Evolutionary conservation across 73 alveolate genomes (phyloP).

Genomic region (Paramecium caudatum): DNA sequence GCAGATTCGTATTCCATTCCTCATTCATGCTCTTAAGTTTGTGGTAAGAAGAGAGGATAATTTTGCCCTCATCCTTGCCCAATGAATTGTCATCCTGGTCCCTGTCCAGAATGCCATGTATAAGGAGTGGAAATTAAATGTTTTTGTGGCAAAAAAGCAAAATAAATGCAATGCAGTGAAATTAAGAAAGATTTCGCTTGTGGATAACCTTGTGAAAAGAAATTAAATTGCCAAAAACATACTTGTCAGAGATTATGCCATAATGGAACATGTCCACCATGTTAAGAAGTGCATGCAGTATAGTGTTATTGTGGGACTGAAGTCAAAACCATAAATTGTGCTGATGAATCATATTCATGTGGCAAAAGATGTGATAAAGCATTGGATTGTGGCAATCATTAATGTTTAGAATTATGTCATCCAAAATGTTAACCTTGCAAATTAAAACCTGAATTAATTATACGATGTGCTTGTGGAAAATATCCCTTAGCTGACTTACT

Average conservation of each 20-base stretch:
- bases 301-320: slow-evolving; percentile 86
- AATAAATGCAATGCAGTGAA: slow-evolving; percentile 86
- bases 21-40: slow-evolving; percentile 94
- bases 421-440: slow-evolving; percentile 93
- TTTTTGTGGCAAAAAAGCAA: slow-evolving; percentile 87
- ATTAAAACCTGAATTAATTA: slow-evolving; percentile 77
- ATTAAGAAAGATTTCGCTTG: slow-evolving; percentile 78
- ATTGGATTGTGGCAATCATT: slow-evolving; percentile 94
- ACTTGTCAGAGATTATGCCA: slow-evolving; percentile 83
- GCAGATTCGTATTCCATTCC: slow-evolving; percentile 90
- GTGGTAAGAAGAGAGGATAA: slow-evolving; percentile 86
- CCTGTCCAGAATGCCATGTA: slow-evolving; percentile 94
- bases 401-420: slow-evolving; percentile 93
- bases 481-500: slow-evolving; percentile 65
- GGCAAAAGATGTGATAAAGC: slow-evolving; percentile 88
- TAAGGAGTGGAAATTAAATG: slow-evolving; percentile 85
- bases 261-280: slow-evolving; percentile 82
- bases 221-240: slow-evolving; percentile 82
- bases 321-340: slow-evolving; percentile 80
- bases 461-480: slow-evolving; percentile 88
- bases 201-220: slow-evolving; percentile 78
- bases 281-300: slow-evolving; percentile 70
- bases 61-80: slow-evolving; percentile 91
- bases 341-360: slow-evolving; percentile 86
- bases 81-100: slow-evolving; percentile 97